Percentiles rank a stretch among this genome's conserved stretches.
Conservation (phyloP, 1,139 yeast genomes). For the Diutina sp. region DNA sequence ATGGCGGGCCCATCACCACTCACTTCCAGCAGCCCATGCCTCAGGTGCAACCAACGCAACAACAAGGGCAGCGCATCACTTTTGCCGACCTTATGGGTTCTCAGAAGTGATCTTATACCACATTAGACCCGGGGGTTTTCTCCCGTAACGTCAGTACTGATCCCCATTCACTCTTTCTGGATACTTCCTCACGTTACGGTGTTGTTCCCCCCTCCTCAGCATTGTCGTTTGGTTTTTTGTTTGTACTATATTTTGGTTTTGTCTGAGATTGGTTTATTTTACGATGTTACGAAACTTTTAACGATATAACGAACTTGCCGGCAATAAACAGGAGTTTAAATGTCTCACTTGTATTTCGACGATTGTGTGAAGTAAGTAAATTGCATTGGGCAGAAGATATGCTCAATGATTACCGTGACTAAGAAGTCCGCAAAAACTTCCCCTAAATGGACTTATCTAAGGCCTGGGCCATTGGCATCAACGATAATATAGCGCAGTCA, state of each 20-base stretch:
- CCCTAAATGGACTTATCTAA: too few relatives aligned
- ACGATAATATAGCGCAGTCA: too few relatives aligned
- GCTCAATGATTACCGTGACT: too few relatives aligned
- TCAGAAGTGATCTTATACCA: constrained; percentile 7
- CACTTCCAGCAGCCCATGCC: constrained; percentile 1
- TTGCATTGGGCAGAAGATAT: too few relatives aligned
- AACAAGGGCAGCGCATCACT: constrained; percentile 25
- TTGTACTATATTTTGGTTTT: background rate
- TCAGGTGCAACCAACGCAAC: background rate
- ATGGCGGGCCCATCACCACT: background rate
- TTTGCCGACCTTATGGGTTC: constrained; percentile 30
- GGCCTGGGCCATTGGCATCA: too few relatives aligned
- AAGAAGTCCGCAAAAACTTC: too few relatives aligned
- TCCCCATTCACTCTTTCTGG: background rate
- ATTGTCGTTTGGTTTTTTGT: background rate
- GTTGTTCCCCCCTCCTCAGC: background rate
- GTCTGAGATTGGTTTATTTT: background rate
- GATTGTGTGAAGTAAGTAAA: too few relatives aligned
- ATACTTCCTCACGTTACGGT: background rate
- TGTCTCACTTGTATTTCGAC: too few relatives aligned
- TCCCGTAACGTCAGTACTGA: background rate
- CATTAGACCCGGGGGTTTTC: background rate
- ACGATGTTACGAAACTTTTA: background rate
- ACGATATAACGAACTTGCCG: background rate
- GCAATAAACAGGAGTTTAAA: background rate